A percentile compares a stretch with the other conserved stretches of the same genome.
Evolutionary conservation across 805 yeast genomes (phyloP).

Genomic region (Yamadazyma akitaensis): DNA sequence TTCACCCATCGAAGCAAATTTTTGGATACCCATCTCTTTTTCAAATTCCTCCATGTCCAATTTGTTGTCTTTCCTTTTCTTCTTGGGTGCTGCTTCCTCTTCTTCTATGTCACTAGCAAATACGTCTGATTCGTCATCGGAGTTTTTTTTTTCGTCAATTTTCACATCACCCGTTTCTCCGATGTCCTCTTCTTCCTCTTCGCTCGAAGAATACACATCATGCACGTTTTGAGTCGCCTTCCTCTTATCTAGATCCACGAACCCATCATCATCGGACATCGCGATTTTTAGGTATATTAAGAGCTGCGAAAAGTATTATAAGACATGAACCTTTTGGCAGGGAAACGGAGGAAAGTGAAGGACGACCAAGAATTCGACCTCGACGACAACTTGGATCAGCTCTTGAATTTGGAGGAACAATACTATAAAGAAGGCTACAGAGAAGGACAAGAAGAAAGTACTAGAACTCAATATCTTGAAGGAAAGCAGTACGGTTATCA

Average conservation of each 20-base stretch:
- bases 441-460: conserved; percentile 67
- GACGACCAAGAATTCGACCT: conserved; percentile 5
- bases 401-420: conserved; percentile 58
- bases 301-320: background rate
- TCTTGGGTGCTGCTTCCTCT: conserved; percentile 2
- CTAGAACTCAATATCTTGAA: conserved; percentile 58
- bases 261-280: conserved; percentile 2
- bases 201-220: conserved; percentile 2
- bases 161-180: background rate
- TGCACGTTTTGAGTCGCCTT: conserved; percentile 12
- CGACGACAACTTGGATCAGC: conserved; percentile 41
- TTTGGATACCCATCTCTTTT: conserved; percentile 20
- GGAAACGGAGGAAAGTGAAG: conserved; percentile 5
- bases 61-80: conserved; percentile 5
- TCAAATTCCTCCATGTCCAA: conserved; percentile 24
- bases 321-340: background rate
- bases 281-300: background rate
- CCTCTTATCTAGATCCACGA: conserved; percentile 2
- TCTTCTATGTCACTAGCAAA: conserved; percentile 31
- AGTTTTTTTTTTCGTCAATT: background rate
- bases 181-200: background rate
- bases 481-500: conserved; percentile 85
- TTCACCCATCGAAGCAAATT: conserved; percentile 16
- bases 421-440: conserved; percentile 63
- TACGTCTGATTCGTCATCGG: conserved; percentile 45